These are phyloP conservation scores for Aspergillus viridinutans DNA, from an alignment of 2,329 filamentous ascomycete genomes.

Conservation along the genomic window DNA sequence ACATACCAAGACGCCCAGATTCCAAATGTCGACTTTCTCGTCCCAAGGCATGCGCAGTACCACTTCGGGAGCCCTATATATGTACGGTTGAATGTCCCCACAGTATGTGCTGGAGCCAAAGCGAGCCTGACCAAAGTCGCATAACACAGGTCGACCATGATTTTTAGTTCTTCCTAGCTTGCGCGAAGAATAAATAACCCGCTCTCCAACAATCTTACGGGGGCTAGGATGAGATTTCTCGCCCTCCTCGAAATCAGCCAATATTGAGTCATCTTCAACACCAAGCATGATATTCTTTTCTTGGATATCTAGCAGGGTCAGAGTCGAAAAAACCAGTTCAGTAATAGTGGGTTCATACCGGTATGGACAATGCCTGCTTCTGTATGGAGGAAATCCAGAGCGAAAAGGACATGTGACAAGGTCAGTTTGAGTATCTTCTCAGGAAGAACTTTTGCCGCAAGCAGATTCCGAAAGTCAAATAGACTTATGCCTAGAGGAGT, in stretches of 20 bases:
- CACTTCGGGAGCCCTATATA: constrained; percentile 23
- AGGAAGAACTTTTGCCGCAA: not conserved
- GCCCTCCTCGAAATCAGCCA: constrained; percentile 1
- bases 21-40: constrained; percentile 26
- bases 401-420: constrained; percentile 1
- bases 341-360: not conserved
- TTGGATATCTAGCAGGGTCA: not conserved
- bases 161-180: constrained; percentile 17
- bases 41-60: constrained; percentile 21
- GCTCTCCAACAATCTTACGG: constrained; percentile 17
- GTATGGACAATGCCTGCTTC: constrained; percentile 4
- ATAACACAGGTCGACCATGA: constrained; percentile 22
- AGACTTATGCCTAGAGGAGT: constrained; percentile 2
- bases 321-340: too few relatives aligned
- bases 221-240: constrained; percentile 16
- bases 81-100: constrained; percentile 18
- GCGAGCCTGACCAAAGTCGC: constrained; percentile 25
- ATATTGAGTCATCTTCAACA: constrained; percentile 3
- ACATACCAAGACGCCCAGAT: constrained; percentile 9
- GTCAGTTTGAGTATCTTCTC: constrained; percentile 1
- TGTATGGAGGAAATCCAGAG: constrained; percentile 3
- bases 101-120: constrained; percentile 6
- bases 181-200: constrained; percentile 23
- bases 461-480: not conserved
- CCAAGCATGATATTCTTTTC: constrained; percentile 4